Evolutionary conservation across 225 moss, liverwort and hornwort genomes (phyloP), one percentile per base, ranked within the genome.

Genomic region (Straminergon stramineum): DNA sequence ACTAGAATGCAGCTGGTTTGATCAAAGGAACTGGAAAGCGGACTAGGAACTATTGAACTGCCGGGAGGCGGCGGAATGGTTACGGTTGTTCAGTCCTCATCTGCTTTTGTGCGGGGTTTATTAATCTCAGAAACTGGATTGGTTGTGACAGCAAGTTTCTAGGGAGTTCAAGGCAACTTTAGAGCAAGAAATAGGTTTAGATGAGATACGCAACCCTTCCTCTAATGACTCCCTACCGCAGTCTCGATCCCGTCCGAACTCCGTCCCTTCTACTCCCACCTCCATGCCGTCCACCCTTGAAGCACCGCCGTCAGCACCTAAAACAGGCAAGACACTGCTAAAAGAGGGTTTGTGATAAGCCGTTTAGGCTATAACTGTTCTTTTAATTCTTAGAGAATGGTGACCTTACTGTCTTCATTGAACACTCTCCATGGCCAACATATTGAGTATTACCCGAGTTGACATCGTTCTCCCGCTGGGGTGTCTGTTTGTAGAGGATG

Each of bases 161-260:
- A 96, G 95, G 92, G 97, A 97, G 91, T 99, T 99, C 89, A 97
- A 92, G 92, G 96, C 90, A 68, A 99, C 99, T 78, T 89, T 99
- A 91, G 99, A 99, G 93, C 96, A 97, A 94, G 99, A 99, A 94
- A 99, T 97, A 91, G 99, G 99, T 87, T 93, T 99, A 89, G 99
- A 99, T 91, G 97, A 99, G 89, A 90, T 99, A 82, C 94, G 99
- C 63, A 96, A 88, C 68, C 91, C 96, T 75, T 94, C 96, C 31
- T 74, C 95, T 63, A 73, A 78, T 53, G 95, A 95, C 62, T 77
- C 67, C 45, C 91, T 93, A 73, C 91, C 95, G 34, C 89, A 82
- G 21, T 95, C 93, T 85, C 91, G 79, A 62, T 81, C 92, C 53
- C 91, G 91, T 63, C 89, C 92, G 41, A 79, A 91, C 77, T 92